These are phyloP conservation scores for Zygoascus ofunaensis DNA, from an alignment of 805 yeast species.

Conservation along the genomic window DNA sequence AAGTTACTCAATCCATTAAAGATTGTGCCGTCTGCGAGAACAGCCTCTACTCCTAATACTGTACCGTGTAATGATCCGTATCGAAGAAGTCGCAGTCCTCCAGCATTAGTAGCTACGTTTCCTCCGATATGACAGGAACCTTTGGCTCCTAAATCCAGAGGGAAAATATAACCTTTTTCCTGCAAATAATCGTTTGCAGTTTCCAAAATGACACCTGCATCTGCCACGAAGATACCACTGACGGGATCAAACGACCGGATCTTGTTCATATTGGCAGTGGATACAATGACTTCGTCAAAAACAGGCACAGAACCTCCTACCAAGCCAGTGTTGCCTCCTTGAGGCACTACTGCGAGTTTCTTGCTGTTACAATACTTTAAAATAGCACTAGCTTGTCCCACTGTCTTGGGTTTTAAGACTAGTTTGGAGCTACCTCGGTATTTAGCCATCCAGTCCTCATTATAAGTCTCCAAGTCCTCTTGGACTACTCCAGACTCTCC, in stretches of 20 bases:
- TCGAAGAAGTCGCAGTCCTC: conserved; percentile 78
- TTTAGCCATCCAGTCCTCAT: conserved; percentile 92
- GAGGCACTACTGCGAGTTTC: conserved; percentile 81
- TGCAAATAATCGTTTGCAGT: conserved; percentile 69
- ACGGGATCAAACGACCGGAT: conserved; percentile 73
- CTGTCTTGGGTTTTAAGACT: conserved; percentile 73
- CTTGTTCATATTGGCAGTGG: conserved; percentile 61
- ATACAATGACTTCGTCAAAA: conserved; percentile 78
- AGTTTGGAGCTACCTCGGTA: conserved; percentile 79
- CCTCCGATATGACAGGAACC: conserved; percentile 97
- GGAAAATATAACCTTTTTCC: conserved; percentile 83
- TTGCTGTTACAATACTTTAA: conserved; percentile 71
- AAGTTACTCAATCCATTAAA: conserved; percentile 72
- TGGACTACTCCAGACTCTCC: conserved; percentile 34
- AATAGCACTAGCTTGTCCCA: conserved; percentile 68
- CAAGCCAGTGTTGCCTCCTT: conserved; percentile 94
- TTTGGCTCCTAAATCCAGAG: conserved; percentile 90
- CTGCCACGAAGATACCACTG: conserved; percentile 79
- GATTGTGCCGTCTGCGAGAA: conserved; percentile 81
- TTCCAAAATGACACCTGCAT: conserved; percentile 86
- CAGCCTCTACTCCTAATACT: conserved; percentile 85
- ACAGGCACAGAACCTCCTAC: conserved; percentile 93
- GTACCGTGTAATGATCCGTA: conserved; percentile 91
- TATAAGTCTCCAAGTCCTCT: conserved; percentile 39
- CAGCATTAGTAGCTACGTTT: conserved; percentile 91